A percentile compares a stretch with the other conserved stretches of the same genome.
phyloP scores from a whole-genome alignment of 345 rosid species.

The Ceriops zippeliana region DNA sequence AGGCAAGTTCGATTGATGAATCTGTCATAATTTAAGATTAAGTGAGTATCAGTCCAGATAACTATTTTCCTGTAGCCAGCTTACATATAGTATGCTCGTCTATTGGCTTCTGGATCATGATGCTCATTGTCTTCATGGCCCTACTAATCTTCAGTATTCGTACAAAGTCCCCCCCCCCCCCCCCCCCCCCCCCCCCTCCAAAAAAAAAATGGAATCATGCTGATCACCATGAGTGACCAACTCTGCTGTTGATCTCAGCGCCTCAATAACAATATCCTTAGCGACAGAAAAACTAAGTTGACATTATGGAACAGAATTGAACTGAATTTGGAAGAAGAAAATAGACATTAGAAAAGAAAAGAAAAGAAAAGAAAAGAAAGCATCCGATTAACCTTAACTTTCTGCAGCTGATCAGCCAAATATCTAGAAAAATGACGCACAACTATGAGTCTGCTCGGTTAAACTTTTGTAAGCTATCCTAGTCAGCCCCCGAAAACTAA shows the following conservation, averaged over 20 bases:
- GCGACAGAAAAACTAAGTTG: conserved; percentile 14
- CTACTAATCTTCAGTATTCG: conserved; percentile 65
- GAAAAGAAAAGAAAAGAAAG: neutral
- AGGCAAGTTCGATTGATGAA: conserved; percentile 16
- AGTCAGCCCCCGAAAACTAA: no score
- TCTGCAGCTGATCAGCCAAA: conserved; percentile 75
- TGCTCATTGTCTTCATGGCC: conserved; percentile 75
- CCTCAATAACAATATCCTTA: conserved; percentile 88
- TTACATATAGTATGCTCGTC: conserved; percentile 86
- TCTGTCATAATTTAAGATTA: neutral
- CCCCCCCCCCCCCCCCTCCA: no score
- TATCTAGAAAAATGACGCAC: conserved; percentile 39
- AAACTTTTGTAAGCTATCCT: neutral
- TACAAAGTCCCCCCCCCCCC: conserved; percentile 65
- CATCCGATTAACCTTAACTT: conserved; percentile 72
- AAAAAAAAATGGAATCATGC: conserved; percentile 71
- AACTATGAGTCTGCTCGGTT: no score
- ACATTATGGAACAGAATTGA: neutral
- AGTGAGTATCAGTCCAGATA: no score
- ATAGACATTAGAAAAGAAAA: neutral
- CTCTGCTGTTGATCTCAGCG: conserved; percentile 89
- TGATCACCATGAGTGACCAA: conserved; percentile 94
- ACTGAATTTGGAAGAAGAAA: neutral
- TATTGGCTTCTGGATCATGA: conserved; percentile 84
- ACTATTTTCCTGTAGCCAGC: conserved; percentile 23